A percentile compares a stretch with the other conserved stretches of the same genome.
These are phyloP conservation scores for Pseudogymnoascus sp. DNA, from an alignment of 2,329 filamentous ascomycete genomes.

Conservation along the genomic window DNA sequence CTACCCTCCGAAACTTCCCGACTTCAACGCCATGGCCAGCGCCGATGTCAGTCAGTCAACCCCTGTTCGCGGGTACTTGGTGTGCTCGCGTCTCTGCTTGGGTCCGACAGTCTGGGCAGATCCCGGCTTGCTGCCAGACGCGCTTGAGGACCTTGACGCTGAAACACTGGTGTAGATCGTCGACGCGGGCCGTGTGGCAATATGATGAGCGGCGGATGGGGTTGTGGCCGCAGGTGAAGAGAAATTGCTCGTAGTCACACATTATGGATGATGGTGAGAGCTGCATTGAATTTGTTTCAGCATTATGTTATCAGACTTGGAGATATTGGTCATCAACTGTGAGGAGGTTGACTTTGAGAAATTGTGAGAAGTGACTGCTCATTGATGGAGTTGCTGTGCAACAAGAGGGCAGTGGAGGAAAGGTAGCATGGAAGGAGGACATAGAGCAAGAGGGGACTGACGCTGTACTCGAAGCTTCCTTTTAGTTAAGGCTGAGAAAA, in stretches of 20 bases:
- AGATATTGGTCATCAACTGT: not conserved
- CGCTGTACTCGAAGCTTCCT: constrained; percentile 3
- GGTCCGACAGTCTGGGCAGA: constrained; percentile 42
- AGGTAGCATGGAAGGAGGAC: not conserved
- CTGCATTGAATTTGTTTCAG: not conserved
- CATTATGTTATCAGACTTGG: not conserved
- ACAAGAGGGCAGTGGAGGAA: not conserved
- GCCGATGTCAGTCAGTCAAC: not conserved
- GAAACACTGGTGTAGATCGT: constrained; percentile 61
- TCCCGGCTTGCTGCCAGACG: constrained; percentile 48
- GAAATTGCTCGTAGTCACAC: constrained; percentile 65
- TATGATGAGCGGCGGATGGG: constrained; percentile 54
- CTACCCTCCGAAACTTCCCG: not conserved
- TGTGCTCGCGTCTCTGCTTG: not conserved
- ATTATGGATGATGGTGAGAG: constrained; percentile 34
- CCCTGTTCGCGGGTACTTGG: not conserved
- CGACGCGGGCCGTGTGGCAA: constrained; percentile 69
- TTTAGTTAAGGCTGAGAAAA: not conserved
- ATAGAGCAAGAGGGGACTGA: not conserved
- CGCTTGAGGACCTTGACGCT: constrained; percentile 58
- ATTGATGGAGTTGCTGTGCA: not conserved
- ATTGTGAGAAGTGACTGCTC: not conserved
- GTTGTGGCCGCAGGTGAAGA: constrained; percentile 58
- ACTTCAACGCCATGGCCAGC: not conserved
- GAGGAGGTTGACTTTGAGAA: too few species aligned